Base-by-base conservation (phyloP, 768 basidiomycete species). In the Trametes gibbosa region DNA sequence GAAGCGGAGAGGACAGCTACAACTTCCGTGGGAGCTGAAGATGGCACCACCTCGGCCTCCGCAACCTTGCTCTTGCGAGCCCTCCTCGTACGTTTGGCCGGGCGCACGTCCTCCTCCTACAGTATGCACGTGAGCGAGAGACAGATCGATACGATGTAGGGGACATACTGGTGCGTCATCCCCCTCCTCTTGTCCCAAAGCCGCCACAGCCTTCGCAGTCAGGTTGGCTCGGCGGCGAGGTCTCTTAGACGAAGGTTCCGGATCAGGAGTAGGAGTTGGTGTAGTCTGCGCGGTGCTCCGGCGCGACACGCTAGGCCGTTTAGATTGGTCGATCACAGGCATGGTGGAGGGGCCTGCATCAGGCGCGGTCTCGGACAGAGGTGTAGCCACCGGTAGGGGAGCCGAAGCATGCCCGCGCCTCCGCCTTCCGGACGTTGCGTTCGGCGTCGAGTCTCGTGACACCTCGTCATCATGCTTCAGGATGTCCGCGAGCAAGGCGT, bases 401-500 rank as follows among this genome's bases (percentile, higher is more conserved):
- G 54, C 47, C 7, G 61, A 55, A 43, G 62, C 35, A 1, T 24
- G 49, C 25, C 53, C 56, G 17, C 55, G 64, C 42, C 37, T 63
- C 17, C 49, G 61, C 51, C 58, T 50, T 46, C 42, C 52, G 7
- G 61, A 55, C 9, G 50, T 47, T 0, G 50, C 40, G 40, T 48
- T 63, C 24, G 65, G 62, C 12, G 65, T 64, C 12, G 53, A 51
- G 25, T 53, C 63, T 46, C 68, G 61, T 1, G 68, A 69, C 4
- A 71, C 63, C 39, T 74, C 73, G 50, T 78, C 86, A 69, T 91
- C 90, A 64, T 89, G 89, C 72, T 85, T 80, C 48, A 84, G 79
- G 60, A 95, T 93, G 72, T 95, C 92, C 17, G 88, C 78, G 51
- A 95, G 76, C 51, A 95, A 73, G 2, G 85, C 90, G 64, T 90